Conservation (phyloP, 495 filamentous ascomycete genomes). For the Aspergillus carlsbadensis region DNA sequence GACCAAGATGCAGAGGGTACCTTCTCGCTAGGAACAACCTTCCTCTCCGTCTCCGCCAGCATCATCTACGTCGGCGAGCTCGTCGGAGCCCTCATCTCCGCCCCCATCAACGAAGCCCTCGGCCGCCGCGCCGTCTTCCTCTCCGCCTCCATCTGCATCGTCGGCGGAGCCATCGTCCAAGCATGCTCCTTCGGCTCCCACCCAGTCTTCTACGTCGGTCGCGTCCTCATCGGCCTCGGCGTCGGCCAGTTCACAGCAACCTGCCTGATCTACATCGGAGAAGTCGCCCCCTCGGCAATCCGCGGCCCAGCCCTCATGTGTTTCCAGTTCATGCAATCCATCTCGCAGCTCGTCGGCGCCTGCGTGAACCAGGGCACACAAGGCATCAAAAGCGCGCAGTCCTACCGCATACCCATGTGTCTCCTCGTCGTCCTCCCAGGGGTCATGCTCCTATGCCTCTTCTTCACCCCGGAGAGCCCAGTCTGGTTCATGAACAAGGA, state of each 20-base stretch:
- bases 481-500: slow-evolving; percentile 31
- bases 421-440: slow-evolving; percentile 30
- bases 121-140: slow-evolving; percentile 24
- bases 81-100: slow-evolving; percentile 21
- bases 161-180: slow-evolving; percentile 24
- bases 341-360: slow-evolving; percentile 33
- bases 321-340: slow-evolving; percentile 39
- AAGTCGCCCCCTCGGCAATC: slow-evolving; percentile 33
- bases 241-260: slow-evolving; percentile 28
- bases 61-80: slow-evolving; percentile 32
- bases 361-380: slow-evolving; percentile 35
- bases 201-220: slow-evolving; percentile 20
- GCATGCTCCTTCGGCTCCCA: slow-evolving; percentile 22
- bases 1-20: slow-evolving; percentile 14
- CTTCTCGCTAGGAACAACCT: slow-evolving; percentile 19
- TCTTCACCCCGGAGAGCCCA: slow-evolving; percentile 36
- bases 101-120: slow-evolving; percentile 22
- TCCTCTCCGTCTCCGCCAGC: slow-evolving; percentile 22
- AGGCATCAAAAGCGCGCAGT: slow-evolving; percentile 19
- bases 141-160: slow-evolving; percentile 20
- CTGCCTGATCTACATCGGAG: slow-evolving; percentile 32
- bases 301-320: slow-evolving; percentile 37
- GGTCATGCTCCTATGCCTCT: slow-evolving; percentile 29
- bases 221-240: slow-evolving; percentile 25
- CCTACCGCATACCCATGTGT: slow-evolving; percentile 38